A percentile compares a stretch with the other conserved stretches of the same genome.
Evolutionary conservation across 2,329 filamentous ascomycete species (phyloP).

Genomic region (Magnaporthiopsis rhizophila): DNA sequence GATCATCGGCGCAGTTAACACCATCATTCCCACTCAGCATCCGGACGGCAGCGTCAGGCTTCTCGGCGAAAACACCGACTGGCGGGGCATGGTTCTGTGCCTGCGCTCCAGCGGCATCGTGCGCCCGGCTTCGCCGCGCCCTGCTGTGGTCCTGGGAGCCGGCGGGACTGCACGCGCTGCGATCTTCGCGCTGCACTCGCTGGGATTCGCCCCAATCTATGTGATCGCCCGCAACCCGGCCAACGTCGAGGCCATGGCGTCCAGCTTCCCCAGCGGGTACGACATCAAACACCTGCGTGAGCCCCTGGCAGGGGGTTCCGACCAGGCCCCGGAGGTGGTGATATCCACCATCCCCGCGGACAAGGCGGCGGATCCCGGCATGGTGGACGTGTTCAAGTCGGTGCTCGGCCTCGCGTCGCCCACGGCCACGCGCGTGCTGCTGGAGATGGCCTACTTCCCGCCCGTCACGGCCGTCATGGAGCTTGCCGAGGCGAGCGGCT

Average conservation of each 20-base stretch:
- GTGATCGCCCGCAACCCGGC: constrained; percentile 67
- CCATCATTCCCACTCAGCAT: constrained; percentile 59
- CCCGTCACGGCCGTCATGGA: constrained; percentile 76
- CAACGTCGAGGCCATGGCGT: constrained; percentile 60
- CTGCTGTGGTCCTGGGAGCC: constrained; percentile 78
- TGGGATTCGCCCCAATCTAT: constrained; percentile 82
- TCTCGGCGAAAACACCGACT: constrained; percentile 90
- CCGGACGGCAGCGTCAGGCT: constrained; percentile 40
- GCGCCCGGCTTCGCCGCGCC: constrained; percentile 27
- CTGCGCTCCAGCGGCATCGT: constrained; percentile 60
- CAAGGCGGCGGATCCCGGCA: constrained; percentile 64
- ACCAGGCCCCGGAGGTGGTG: constrained; percentile 53
- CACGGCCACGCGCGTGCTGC: constrained; percentile 47
- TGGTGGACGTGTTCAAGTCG: constrained; percentile 56
- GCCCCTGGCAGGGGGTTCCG: constrained; percentile 16
- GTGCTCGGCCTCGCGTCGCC: constrained; percentile 35
- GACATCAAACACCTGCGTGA: constrained; percentile 55
- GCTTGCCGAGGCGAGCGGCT: constrained; percentile 67
- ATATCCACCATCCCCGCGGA: constrained; percentile 91
- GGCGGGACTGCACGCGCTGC: constrained; percentile 90
- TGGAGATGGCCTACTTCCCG: constrained; percentile 98
- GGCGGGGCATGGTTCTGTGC: constrained; percentile 80
- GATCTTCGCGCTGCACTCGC: constrained; percentile 75
- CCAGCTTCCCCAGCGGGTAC: constrained; percentile 67
- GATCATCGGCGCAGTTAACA: constrained; percentile 89